Evolutionary conservation across 2,329 filamentous ascomycete genomes (phyloP).

Genomic region (Paraconiothyrium sp.): DNA sequence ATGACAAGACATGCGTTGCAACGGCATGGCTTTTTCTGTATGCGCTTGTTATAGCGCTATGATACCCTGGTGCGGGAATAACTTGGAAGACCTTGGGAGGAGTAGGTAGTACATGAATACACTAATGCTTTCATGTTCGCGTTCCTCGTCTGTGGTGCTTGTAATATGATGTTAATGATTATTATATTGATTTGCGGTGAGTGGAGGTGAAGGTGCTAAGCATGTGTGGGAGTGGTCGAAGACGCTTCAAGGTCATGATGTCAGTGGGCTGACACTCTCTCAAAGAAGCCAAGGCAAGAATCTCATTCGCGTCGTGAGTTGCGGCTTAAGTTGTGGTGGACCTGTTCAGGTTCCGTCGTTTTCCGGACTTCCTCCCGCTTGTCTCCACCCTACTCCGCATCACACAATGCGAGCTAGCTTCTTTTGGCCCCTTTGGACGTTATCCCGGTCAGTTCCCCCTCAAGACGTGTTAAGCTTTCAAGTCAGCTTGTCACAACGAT

Average conservation of each 20-base stretch:
- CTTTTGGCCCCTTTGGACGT: background rate
- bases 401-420: constrained; percentile 15
- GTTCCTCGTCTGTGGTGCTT: background rate
- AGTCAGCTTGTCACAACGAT: background rate
- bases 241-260: too few species aligned
- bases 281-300: too few species aligned
- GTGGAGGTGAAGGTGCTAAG: too few species aligned
- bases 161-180: background rate
- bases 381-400: background rate
- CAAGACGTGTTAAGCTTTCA: background rate
- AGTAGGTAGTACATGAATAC: constrained; percentile 36
- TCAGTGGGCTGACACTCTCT: too few species aligned
- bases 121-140: constrained; percentile 10
- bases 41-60: constrained; percentile 35
- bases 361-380: background rate
- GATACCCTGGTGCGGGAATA: constrained; percentile 41
- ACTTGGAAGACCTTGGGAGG: constrained; percentile 18
- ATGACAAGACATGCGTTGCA: constrained; percentile 32
- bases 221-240: too few species aligned
- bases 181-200: too few species aligned
- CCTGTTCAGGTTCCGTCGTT: background rate
- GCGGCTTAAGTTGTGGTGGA: too few species aligned
- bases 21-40: constrained; percentile 27
- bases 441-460: background rate
- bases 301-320: background rate